These are phyloP conservation scores for Globisporangium lucens DNA, from an alignment of 352 stramenopile genomes.

Conservation along the genomic window DNA sequence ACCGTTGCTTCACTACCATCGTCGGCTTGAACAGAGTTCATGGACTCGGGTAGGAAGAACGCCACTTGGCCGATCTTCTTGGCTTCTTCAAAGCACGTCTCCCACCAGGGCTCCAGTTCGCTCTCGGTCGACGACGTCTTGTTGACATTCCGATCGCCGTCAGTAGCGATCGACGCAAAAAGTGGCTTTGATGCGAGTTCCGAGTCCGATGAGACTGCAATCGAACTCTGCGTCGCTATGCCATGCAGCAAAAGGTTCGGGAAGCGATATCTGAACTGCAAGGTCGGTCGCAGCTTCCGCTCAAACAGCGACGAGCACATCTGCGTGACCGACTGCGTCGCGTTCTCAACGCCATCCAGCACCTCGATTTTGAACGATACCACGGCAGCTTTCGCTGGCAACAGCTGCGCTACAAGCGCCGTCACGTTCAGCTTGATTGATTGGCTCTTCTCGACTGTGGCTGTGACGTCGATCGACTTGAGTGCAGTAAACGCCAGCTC, in stretches of 20 bases:
- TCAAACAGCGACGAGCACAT: slow-evolving; percentile 68
- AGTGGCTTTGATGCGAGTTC: not conserved
- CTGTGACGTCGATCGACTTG: slow-evolving; percentile 32
- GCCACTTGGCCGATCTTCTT: slow-evolving; percentile 47
- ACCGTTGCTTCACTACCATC: not conserved
- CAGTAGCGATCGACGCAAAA: slow-evolving; percentile 26
- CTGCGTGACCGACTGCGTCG: slow-evolving; percentile 35
- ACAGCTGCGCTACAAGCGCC: slow-evolving; percentile 29
- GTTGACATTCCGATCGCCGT: slow-evolving; percentile 20
- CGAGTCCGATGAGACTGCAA: slow-evolving; percentile 10
- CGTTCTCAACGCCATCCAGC: slow-evolving; percentile 24
- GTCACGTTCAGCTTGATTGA: slow-evolving; percentile 56
- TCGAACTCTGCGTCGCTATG: slow-evolving; percentile 40
- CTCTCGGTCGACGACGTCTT: slow-evolving; percentile 24
- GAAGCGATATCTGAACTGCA: slow-evolving; percentile 45
- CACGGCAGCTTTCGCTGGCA: slow-evolving; percentile 36
- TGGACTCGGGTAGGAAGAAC: slow-evolving; percentile 40
- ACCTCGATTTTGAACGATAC: slow-evolving; percentile 57
- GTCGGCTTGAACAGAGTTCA: slow-evolving; percentile 13
- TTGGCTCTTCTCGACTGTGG: slow-evolving; percentile 44
- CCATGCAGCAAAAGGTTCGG: slow-evolving; percentile 34
- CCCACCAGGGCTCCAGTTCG: slow-evolving; percentile 55
- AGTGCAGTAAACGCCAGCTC: slow-evolving; percentile 22
- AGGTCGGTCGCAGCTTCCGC: slow-evolving; percentile 37
- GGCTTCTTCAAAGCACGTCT: slow-evolving; percentile 37